These are phyloP conservation scores for Funneliformis mosseae DNA, from an alignment of 192 early-diverging fungal genomes.

Conservation along the genomic window DNA sequence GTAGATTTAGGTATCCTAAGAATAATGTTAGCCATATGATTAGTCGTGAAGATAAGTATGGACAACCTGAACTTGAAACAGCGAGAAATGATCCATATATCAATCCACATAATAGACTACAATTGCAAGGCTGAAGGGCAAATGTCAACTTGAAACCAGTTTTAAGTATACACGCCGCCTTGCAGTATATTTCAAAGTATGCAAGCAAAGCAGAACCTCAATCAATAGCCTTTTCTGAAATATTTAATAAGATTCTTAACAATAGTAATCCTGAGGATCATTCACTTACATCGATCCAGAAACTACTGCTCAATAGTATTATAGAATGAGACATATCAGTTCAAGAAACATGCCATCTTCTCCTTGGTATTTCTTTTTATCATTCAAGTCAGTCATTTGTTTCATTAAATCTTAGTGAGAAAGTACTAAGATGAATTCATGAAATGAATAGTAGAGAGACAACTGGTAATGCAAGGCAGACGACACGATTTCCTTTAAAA, in stretches of 20 bases:
- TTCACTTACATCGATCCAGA: slow-evolving; percentile 2
- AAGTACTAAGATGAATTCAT: neutral
- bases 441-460: neutral
- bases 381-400: neutral
- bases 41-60: neutral
- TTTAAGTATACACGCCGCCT: neutral
- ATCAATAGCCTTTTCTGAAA: slow-evolving; percentile 2
- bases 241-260: neutral
- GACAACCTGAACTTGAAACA: neutral
- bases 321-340: too few species aligned
- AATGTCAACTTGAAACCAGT: slow-evolving; percentile 3
- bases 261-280: neutral
- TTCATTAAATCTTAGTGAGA: slow-evolving; percentile 14
- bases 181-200: neutral
- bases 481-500: neutral
- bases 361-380: neutral
- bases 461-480: neutral
- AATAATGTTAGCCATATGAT: neutral
- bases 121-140: slow-evolving; percentile 8
- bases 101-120: neutral
- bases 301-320: neutral
- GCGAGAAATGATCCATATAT: slow-evolving; percentile 9
- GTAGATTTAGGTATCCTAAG: neutral
- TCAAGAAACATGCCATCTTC: neutral
- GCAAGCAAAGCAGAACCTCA: neutral